Evolutionary conservation across 257 asterid genomes (phyloP).

Genomic region (Lantana camara): DNA sequence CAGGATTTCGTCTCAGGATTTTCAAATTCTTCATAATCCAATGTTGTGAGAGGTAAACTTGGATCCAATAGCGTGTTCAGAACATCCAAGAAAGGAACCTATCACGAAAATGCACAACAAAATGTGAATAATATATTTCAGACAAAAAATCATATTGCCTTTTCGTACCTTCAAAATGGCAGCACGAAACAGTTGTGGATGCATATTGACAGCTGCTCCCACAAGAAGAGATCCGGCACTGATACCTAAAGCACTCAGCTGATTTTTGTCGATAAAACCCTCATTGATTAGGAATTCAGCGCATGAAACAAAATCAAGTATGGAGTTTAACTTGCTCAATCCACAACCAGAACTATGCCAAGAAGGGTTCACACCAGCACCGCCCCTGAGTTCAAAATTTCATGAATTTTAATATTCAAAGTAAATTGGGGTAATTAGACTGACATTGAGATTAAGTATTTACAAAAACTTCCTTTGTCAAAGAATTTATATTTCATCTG

Average conservation of each 20-base stretch:
- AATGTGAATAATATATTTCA: background rate
- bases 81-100: constrained; percentile 94
- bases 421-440: too few relatives aligned
- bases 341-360: constrained; percentile 86
- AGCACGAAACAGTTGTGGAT: constrained; percentile 72
- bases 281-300: constrained; percentile 62
- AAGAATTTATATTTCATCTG: too few relatives aligned
- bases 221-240: constrained; percentile 91
- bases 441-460: too few relatives aligned
- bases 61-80: constrained; percentile 82
- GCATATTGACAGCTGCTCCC: constrained; percentile 83
- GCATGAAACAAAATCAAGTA: constrained; percentile 69
- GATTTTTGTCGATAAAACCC: constrained; percentile 54
- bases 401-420: background rate
- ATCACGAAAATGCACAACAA: constrained; percentile 6
- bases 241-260: constrained; percentile 64
- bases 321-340: constrained; percentile 67
- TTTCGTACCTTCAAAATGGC: constrained; percentile 75
- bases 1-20: constrained; percentile 56
- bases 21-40: constrained; percentile 94
- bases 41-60: constrained; percentile 73
- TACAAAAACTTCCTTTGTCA: too few relatives aligned
- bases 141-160: background rate
- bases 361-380: constrained; percentile 68
- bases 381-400: constrained; percentile 55